These are phyloP conservation scores for Trametes pubescens DNA, from an alignment of 1,284 basidiomycete species.

Conservation along the genomic window DNA sequence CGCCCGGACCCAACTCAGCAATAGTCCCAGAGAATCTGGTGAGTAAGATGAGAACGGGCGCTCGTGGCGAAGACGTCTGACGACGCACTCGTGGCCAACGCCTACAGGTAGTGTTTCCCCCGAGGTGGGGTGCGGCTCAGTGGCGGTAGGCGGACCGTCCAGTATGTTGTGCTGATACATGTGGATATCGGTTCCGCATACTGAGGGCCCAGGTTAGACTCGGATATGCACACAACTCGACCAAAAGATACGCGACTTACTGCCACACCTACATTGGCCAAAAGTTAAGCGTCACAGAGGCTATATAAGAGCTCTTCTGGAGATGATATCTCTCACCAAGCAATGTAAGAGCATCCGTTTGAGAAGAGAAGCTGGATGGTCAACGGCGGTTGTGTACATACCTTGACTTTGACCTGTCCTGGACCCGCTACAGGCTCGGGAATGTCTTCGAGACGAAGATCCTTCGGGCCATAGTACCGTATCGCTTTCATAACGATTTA, in stretches of 20 bases:
- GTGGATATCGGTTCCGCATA: constrained; percentile 43
- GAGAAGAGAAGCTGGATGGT: no score
- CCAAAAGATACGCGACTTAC: constrained; percentile 3
- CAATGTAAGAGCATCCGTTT: constrained; percentile 18
- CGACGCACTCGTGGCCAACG: constrained; percentile 45
- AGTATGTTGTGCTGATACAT: constrained; percentile 32
- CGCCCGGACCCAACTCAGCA: constrained; percentile 38
- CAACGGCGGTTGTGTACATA: constrained; percentile 20
- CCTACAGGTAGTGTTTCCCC: constrained; percentile 40
- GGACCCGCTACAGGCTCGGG: constrained; percentile 35
- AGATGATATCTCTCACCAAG: constrained; percentile 22
- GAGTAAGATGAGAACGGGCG: background rate
- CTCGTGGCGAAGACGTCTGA: background rate
- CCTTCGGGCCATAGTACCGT: constrained; percentile 43
- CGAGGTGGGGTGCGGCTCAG: constrained; percentile 39
- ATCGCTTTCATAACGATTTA: constrained; percentile 41
- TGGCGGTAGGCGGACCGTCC: constrained; percentile 28
- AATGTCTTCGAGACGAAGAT: constrained; percentile 44
- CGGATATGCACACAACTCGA: background rate
- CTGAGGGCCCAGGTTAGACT: background rate
- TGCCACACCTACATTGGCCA: constrained; percentile 14
- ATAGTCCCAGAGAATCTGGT: constrained; percentile 44
- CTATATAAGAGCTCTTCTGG: background rate
- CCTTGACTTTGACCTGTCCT: constrained; percentile 43
- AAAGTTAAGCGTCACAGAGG: background rate